Conservation (phyloP, 768 basidiomycete genomes). For the Gloeophyllum trabeum region DNA sequence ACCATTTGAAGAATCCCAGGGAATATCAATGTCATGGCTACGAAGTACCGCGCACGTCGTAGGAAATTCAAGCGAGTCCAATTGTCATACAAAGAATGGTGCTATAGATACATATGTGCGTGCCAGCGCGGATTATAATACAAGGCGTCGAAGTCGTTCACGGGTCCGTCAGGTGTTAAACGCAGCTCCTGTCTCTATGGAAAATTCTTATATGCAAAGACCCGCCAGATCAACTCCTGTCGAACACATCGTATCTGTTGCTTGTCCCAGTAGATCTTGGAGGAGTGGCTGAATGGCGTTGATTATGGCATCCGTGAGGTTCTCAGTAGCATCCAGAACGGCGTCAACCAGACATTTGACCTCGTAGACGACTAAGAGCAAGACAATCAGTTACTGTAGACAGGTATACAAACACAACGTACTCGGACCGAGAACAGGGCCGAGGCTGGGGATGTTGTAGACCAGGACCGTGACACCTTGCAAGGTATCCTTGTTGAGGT, state of each 20-base stretch:
- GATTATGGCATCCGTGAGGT: slow-evolving; percentile 34
- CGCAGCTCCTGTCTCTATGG: too few relatives aligned
- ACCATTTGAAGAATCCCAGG: too few relatives aligned
- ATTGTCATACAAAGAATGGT: too few relatives aligned
- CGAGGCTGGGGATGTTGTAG: slow-evolving; percentile 30
- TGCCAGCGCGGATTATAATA: too few relatives aligned
- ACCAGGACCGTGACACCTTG: slow-evolving; percentile 19
- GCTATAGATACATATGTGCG: too few relatives aligned
- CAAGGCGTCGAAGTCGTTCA: too few relatives aligned
- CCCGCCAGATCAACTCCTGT: slow-evolving; percentile 11
- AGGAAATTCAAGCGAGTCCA: too few relatives aligned
- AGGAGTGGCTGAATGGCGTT: slow-evolving; percentile 30
- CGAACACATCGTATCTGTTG: slow-evolving; percentile 12
- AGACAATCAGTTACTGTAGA: neutral
- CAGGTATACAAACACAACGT: slow-evolving; percentile 14
- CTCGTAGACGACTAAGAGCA: slow-evolving; percentile 37
- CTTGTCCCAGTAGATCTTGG: slow-evolving; percentile 12
- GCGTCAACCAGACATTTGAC: slow-evolving; percentile 50
- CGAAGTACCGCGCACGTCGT: too few relatives aligned
- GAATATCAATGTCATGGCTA: too few relatives aligned
- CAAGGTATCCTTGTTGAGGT: slow-evolving; percentile 36
- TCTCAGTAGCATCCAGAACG: slow-evolving; percentile 35
- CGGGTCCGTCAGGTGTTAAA: too few relatives aligned
- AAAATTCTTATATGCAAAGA: slow-evolving; percentile 12
- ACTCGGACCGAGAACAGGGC: slow-evolving; percentile 46